These are phyloP conservation scores for Yamadazyma philogaea DNA, from an alignment of 805 yeast genomes.

Conservation along the genomic window DNA sequence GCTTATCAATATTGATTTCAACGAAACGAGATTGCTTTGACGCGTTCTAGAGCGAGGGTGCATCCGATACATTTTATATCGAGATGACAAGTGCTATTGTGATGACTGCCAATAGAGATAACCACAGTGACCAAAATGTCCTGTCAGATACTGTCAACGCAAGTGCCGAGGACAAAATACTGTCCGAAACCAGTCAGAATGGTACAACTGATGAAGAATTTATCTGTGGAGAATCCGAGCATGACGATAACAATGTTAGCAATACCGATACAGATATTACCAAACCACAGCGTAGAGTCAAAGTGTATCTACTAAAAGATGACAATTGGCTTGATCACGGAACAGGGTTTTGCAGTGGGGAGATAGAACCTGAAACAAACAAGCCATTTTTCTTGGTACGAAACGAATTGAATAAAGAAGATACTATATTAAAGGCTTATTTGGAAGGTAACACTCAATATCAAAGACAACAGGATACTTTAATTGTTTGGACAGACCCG, in stretches of 20 bases:
- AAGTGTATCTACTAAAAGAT: slow-evolving; percentile 78
- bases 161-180: not conserved
- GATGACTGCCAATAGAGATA: slow-evolving; percentile 1
- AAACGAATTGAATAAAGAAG: slow-evolving; percentile 61
- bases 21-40: not conserved
- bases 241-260: not conserved
- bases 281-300: slow-evolving; percentile 70
- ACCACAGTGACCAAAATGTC: not conserved
- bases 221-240: not conserved
- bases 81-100: slow-evolving; percentile 5
- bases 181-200: not conserved
- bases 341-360: slow-evolving; percentile 86
- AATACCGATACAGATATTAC: not conserved
- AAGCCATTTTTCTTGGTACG: slow-evolving; percentile 66
- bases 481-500: slow-evolving; percentile 90
- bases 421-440: slow-evolving; percentile 58
- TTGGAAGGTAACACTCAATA: slow-evolving; percentile 78
- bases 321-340: slow-evolving; percentile 91
- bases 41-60: slow-evolving; percentile 3
- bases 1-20: not conserved
- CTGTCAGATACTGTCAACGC: not conserved
- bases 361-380: slow-evolving; percentile 35
- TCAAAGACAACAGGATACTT: slow-evolving; percentile 91
- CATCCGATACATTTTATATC: not conserved
- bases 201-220: not conserved